A percentile compares a stretch with the other conserved stretches of the same genome.
Conservation (phyloP, 176 grass and related monocot genomes). For the Poa annua region DNA sequence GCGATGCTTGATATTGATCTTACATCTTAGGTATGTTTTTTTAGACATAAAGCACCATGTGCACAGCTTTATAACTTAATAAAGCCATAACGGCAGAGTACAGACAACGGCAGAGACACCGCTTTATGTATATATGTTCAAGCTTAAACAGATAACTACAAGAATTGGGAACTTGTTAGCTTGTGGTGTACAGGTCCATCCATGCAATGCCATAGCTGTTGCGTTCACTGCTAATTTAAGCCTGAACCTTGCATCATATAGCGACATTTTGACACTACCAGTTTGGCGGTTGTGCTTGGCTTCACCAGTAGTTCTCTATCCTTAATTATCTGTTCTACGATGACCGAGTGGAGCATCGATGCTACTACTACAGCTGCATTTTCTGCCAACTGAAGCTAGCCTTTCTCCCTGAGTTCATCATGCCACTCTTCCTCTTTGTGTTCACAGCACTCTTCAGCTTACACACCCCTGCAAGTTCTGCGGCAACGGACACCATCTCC, state of each 20-base stretch:
- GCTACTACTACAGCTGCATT: not conserved
- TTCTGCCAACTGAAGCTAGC: not conserved
- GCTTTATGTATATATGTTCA: too few relatives aligned
- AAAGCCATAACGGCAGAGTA: too few relatives aligned
- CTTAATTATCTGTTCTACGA: not conserved
- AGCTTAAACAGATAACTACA: too few relatives aligned
- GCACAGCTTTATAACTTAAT: too few relatives aligned
- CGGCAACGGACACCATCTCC: conserved; percentile 23
- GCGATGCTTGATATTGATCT: too few relatives aligned
- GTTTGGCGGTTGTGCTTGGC: conserved; percentile 3
- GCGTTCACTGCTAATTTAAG: not conserved
- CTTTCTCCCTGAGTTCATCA: not conserved
- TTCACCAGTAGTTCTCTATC: not conserved
- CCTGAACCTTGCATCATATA: not conserved
- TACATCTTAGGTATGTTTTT: too few relatives aligned
- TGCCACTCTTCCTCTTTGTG: not conserved
- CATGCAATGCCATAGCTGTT: too few relatives aligned
- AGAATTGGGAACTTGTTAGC: too few relatives aligned
- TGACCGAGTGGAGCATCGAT: not conserved
- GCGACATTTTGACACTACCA: not conserved
- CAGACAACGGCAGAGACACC: too few relatives aligned
- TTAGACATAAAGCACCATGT: too few relatives aligned
- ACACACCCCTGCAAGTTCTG: not conserved
- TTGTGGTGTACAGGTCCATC: too few relatives aligned
- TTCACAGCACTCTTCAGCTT: conserved; percentile 17